Evolutionary conservation across 75 land plant species (phyloP).

Genomic region (Picea glauca): DNA sequence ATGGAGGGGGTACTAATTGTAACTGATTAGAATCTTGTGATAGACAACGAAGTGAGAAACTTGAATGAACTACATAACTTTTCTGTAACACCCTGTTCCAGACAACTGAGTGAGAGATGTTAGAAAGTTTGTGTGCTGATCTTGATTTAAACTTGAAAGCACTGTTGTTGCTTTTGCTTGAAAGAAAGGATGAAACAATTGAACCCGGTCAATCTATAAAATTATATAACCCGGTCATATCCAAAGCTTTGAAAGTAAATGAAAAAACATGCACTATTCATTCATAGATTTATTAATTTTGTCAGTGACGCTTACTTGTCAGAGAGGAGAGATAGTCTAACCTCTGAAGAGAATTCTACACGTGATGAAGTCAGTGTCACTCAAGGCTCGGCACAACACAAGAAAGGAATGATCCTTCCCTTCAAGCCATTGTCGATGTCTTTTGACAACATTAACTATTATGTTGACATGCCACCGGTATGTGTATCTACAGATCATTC

Average conservation of each 20-base stretch:
- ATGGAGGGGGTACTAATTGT: constrained; percentile 12
- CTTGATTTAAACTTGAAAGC: not conserved
- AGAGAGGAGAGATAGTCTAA: constrained; percentile 21
- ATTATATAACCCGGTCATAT: not conserved
- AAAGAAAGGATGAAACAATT: not conserved
- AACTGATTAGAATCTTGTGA: not conserved
- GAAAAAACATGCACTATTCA: not conserved
- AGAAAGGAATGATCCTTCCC: constrained; percentile 32
- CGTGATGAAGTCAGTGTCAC: not conserved
- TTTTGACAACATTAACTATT: constrained; percentile 29
- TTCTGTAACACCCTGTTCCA: not conserved
- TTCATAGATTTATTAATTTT: constrained; percentile 6
- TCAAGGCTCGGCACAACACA: not conserved
- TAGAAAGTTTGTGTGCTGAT: not conserved
- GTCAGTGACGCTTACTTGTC: not conserved
- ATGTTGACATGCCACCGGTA: constrained; percentile 41
- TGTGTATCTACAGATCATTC: constrained; percentile 5
- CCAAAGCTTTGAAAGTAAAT: not conserved
- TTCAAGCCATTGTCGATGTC: constrained; percentile 28
- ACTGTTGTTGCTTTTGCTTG: not conserved
- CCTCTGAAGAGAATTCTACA: constrained; percentile 7
- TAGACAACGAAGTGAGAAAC: not conserved
- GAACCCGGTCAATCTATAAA: too few relatives aligned
- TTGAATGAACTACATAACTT: not conserved
- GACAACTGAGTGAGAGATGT: not conserved